phyloP scores from a whole-genome alignment of 495 filamentous ascomycete species.

The Daldinia vernicosa region DNA sequence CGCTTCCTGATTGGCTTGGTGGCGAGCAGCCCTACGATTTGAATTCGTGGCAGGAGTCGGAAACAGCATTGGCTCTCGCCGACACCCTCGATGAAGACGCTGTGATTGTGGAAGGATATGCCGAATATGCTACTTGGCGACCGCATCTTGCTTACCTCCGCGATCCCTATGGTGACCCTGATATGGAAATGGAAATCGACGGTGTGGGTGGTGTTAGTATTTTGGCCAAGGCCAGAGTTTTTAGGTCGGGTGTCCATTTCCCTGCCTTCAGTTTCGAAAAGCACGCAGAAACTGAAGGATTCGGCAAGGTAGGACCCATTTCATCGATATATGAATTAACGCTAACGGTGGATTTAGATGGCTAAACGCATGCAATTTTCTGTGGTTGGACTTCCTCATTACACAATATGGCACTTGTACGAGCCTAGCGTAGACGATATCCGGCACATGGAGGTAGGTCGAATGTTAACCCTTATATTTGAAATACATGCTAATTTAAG shows the following conservation, averaged over 20 bases:
- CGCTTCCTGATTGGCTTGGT: slow-evolving; percentile 97
- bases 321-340: background rate
- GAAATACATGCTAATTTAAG: slow-evolving; percentile 28
- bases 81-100: slow-evolving; percentile 98
- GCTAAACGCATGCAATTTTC: slow-evolving; percentile 94
- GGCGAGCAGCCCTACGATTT: slow-evolving; percentile 99
- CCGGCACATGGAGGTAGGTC: slow-evolving; percentile 85
- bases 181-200: slow-evolving; percentile 99
- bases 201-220: slow-evolving; percentile 98
- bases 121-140: slow-evolving; percentile 98
- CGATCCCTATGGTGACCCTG: slow-evolving; percentile 96
- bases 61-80: slow-evolving; percentile 91
- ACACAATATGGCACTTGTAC: slow-evolving; percentile 99
- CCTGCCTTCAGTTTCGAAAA: slow-evolving; percentile 99
- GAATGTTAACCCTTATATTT: background rate
- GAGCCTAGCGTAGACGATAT: slow-evolving; percentile 98
- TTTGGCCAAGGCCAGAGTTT: slow-evolving; percentile 93
- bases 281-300: slow-evolving; percentile 98
- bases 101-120: slow-evolving; percentile 98
- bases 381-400: slow-evolving; percentile 96
- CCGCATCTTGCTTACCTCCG: slow-evolving; percentile 97
- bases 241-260: slow-evolving; percentile 94
- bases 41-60: slow-evolving; percentile 99
- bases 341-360: slow-evolving; percentile 74
- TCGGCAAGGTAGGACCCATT: slow-evolving; percentile 82